A percentile compares a stretch with the other conserved stretches of the same genome.
Conservation (phyloP, 2,329 filamentous ascomycete species). For the Colletotrichum horii region DNA sequence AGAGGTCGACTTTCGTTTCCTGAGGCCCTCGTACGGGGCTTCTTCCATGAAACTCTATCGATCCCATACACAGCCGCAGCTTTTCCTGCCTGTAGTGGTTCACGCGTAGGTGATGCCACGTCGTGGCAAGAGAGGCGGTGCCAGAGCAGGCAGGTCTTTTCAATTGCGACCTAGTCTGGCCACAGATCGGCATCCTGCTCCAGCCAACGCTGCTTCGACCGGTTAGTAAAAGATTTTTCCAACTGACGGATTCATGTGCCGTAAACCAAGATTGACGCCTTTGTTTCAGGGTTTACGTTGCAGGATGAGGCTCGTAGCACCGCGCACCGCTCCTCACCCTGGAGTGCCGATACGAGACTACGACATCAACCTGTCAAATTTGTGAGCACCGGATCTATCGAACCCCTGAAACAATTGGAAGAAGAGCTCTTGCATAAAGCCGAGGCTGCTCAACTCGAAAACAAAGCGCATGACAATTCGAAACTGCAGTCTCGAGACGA, state of each 20-base stretch:
- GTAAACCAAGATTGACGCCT: background rate
- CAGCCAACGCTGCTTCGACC: background rate
- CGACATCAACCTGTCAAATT: slow-evolving; percentile 56
- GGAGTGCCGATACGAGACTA: slow-evolving; percentile 45
- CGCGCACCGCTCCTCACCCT: slow-evolving; percentile 40
- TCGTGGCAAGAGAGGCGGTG: slow-evolving; percentile 9
- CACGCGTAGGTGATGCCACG: slow-evolving; percentile 11
- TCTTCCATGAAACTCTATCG: background rate
- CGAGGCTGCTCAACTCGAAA: background rate
- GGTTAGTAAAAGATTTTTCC: background rate
- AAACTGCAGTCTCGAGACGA: background rate
- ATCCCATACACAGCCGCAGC: background rate
- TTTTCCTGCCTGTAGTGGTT: background rate
- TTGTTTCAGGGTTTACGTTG: slow-evolving; percentile 18
- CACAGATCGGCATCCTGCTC: background rate
- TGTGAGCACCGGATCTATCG: slow-evolving; percentile 56
- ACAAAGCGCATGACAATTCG: background rate
- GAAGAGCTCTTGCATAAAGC: slow-evolving; percentile 27
- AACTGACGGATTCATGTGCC: background rate
- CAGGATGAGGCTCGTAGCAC: slow-evolving; percentile 29
- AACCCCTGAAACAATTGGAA: slow-evolving; percentile 50
- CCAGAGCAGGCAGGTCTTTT: slow-evolving; percentile 3
- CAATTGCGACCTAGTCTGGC: background rate
- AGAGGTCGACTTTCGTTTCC: background rate
- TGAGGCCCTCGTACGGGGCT: background rate